Conservation (phyloP, 768 basidiomycete genomes). For the Hysterangium stoloniferum region DNA sequence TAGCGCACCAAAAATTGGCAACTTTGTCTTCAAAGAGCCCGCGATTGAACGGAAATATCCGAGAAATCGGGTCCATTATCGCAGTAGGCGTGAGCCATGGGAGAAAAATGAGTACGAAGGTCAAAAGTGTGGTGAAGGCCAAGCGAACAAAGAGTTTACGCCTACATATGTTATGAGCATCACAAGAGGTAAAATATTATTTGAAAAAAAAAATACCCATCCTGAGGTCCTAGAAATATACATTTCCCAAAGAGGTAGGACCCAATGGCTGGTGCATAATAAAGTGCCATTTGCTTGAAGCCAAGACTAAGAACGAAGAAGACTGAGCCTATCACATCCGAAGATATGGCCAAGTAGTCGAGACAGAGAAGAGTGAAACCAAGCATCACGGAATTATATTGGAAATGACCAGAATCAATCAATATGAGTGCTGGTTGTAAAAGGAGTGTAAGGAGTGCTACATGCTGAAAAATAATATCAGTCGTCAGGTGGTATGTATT, state of each 20-base stretch:
- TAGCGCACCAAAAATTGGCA: conserved; percentile 96
- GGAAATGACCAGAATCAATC: conserved; percentile 91
- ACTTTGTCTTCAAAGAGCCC: conserved; percentile 95
- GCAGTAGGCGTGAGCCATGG: conserved; percentile 63
- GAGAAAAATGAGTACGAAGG: conserved; percentile 65
- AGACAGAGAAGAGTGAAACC: conserved; percentile 67
- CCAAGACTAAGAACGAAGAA: conserved; percentile 79
- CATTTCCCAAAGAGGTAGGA: conserved; percentile 88
- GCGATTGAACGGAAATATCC: conserved; percentile 88
- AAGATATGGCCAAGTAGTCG: conserved; percentile 57
- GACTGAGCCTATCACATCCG: conserved; percentile 69
- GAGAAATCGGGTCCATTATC: conserved; percentile 57
- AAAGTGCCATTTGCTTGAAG: conserved; percentile 95
- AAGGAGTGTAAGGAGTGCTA: conserved; percentile 62
- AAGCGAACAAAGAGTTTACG: conserved; percentile 57
- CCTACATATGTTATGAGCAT: conserved; percentile 20
- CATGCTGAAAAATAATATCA: conserved; percentile 35
- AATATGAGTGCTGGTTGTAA: conserved; percentile 79
- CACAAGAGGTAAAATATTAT: neutral
- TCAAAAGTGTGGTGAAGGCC: conserved; percentile 47
- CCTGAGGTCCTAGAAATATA: conserved; percentile 58
- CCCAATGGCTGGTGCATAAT: conserved; percentile 90
- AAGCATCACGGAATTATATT: conserved; percentile 93
- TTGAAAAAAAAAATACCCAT: conserved; percentile 50
- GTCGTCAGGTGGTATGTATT: neutral